Conservation (phyloP, 2,329 filamentous ascomycete genomes). For the Cercospora beticola region DNA sequence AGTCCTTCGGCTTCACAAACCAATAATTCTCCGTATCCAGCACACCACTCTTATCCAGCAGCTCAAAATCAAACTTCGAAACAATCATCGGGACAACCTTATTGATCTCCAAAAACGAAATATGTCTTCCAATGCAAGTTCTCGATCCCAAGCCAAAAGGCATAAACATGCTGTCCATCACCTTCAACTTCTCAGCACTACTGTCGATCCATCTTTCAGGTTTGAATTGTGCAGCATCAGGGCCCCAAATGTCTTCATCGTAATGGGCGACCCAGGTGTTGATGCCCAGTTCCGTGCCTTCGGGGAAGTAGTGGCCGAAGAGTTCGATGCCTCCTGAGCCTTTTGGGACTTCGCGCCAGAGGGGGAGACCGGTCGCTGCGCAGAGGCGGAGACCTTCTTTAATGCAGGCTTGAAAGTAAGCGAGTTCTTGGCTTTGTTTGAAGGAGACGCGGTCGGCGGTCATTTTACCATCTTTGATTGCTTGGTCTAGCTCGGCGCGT, state of each 20-base stretch:
- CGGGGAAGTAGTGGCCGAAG: constrained; percentile 44
- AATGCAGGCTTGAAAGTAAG: constrained; percentile 44
- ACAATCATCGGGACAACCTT: constrained; percentile 37
- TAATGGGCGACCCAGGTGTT: constrained; percentile 28
- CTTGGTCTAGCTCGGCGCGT: constrained; percentile 20
- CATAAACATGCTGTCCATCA: constrained; percentile 32
- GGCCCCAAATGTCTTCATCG: constrained; percentile 26
- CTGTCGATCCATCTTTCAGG: constrained; percentile 31
- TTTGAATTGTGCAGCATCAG: constrained; percentile 22
- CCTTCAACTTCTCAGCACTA: constrained; percentile 36
- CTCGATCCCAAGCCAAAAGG: constrained; percentile 40
- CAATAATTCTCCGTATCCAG: constrained; percentile 21
- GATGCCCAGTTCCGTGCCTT: constrained; percentile 42
- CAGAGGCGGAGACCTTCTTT: constrained; percentile 32
- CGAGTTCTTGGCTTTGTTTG: constrained; percentile 38
- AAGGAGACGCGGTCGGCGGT: constrained; percentile 31
- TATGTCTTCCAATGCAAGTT: constrained; percentile 39
- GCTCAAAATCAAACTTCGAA: constrained; percentile 28
- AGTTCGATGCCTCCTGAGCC: constrained; percentile 22
- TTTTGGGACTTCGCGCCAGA: constrained; percentile 23
- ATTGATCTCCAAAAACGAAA: constrained; percentile 34
- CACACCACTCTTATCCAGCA: constrained; percentile 2
- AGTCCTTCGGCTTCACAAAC: constrained; percentile 24
- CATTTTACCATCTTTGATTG: constrained; percentile 18
- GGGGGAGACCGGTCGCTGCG: constrained; percentile 22